Evolutionary conservation across 495 filamentous ascomycete genomes (phyloP).

Genomic region (Penicillium argentinense): DNA sequence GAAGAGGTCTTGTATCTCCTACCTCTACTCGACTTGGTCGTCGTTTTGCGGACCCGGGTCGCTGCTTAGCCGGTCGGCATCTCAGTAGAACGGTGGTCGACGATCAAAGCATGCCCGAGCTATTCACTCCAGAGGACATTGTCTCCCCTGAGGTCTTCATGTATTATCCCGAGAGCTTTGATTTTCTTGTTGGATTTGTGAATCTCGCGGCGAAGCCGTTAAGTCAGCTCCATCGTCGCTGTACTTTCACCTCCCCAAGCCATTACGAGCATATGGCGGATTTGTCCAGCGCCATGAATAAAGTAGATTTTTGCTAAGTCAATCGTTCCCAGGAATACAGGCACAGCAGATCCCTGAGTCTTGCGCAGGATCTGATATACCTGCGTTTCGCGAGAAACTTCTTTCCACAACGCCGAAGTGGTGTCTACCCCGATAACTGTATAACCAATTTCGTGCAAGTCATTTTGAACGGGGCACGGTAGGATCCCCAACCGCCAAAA

Average conservation of each 20-base stretch:
- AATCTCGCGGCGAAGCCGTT: conserved; percentile 9
- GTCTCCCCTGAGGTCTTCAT: conserved; percentile 23
- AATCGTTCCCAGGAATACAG: conserved; percentile 45
- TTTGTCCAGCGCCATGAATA: conserved; percentile 37
- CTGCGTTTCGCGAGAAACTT: conserved; percentile 41
- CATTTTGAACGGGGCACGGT: conserved; percentile 41
- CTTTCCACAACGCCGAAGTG: conserved; percentile 24
- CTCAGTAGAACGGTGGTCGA: conserved; percentile 31
- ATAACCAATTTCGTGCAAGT: conserved; percentile 38
- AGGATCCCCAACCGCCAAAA: conserved; percentile 19
- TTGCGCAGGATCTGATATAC: conserved; percentile 40
- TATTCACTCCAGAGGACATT: conserved; percentile 34
- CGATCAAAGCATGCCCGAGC: conserved; percentile 28
- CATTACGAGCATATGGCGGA: conserved; percentile 50
- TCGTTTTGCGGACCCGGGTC: conserved; percentile 8
- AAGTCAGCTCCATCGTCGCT: conserved; percentile 10
- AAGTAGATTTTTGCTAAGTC: conserved; percentile 39
- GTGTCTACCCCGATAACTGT: conserved; percentile 52
- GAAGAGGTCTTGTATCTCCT: conserved; percentile 11
- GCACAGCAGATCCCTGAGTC: conserved; percentile 40
- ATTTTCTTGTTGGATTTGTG: conserved; percentile 19
- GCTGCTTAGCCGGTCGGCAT: conserved; percentile 8
- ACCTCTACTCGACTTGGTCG: conserved; percentile 7
- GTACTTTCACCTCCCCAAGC: conserved; percentile 41
- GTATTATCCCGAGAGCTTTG: conserved; percentile 16